Evolutionary conservation across 1,139 yeast genomes (phyloP).

Genomic region (Yamadazyma spencermartinsiae): DNA sequence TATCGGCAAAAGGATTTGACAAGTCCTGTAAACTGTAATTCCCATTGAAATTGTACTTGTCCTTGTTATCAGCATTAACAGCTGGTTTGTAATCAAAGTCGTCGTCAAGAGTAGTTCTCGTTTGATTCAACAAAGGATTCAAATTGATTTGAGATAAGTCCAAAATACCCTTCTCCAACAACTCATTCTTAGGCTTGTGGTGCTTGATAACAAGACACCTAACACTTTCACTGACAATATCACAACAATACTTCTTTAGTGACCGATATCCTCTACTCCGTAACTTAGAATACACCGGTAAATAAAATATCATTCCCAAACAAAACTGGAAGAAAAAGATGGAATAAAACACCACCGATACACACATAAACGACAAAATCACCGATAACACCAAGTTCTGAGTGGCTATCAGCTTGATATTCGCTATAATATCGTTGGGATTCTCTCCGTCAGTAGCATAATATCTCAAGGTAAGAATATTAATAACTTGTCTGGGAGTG

Average conservation of each 20-base stretch:
- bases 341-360: slow-evolving; percentile 75
- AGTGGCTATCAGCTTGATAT: slow-evolving; percentile 59
- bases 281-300: slow-evolving; percentile 56
- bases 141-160: slow-evolving; percentile 21
- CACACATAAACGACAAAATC: slow-evolving; percentile 70
- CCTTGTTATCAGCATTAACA: not conserved
- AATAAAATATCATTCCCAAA: slow-evolving; percentile 54
- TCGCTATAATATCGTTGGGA: slow-evolving; percentile 46
- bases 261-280: slow-evolving; percentile 35
- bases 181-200: slow-evolving; percentile 42
- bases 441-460: slow-evolving; percentile 50
- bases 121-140: slow-evolving; percentile 27
- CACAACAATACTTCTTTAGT: slow-evolving; percentile 60
- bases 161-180: slow-evolving; percentile 36
- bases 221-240: slow-evolving; percentile 56
- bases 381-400: slow-evolving; percentile 66
- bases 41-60: not conserved
- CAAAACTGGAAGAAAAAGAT: slow-evolving; percentile 62
- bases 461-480: slow-evolving; percentile 67
- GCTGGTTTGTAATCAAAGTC: slow-evolving; percentile 8
- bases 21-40: slow-evolving; percentile 13
- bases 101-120: slow-evolving; percentile 6
- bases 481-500: slow-evolving; percentile 86
- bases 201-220: slow-evolving; percentile 48
- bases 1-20: slow-evolving; percentile 12